Percentiles rank a stretch among this genome's conserved stretches.
Evolutionary conservation across 352 stramenopile genomes (phyloP).

Genomic region (Thalassiosira allenii): DNA sequence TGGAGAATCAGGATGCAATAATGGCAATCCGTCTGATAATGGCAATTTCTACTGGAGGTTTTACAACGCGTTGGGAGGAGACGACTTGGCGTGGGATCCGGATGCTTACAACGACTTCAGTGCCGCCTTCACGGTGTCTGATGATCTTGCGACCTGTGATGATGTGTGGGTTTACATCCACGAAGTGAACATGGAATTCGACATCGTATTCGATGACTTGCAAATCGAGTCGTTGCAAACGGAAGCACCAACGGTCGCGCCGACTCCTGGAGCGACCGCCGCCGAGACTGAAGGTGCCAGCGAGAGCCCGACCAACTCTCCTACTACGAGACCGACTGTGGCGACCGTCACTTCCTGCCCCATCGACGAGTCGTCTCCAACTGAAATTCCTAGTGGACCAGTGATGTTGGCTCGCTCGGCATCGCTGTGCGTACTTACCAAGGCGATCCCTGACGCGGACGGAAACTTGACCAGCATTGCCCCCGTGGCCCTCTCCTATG

Average conservation of each 20-base stretch:
- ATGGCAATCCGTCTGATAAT: too few relatives aligned
- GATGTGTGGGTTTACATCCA: constrained; percentile 51
- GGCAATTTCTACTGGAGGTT: constrained; percentile 53
- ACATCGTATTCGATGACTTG: constrained; percentile 60
- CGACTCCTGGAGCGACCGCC: constrained; percentile 14
- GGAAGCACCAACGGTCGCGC: constrained; percentile 13
- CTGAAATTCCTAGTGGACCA: constrained; percentile 40
- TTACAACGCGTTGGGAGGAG: constrained; percentile 39
- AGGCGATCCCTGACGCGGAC: constrained; percentile 35
- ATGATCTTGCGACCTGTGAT: constrained; percentile 52
- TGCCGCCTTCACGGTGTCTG: constrained; percentile 44
- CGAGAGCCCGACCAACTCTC: constrained; percentile 29
- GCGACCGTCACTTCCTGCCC: constrained; percentile 48
- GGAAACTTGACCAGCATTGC: constrained; percentile 49
- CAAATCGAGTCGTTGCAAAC: constrained; percentile 39
- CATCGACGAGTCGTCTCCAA: constrained; percentile 7
- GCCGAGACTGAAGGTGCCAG: constrained; percentile 2
- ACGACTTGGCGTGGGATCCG: constrained; percentile 35
- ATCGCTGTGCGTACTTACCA: constrained; percentile 64
- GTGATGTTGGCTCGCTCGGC: constrained; percentile 44
- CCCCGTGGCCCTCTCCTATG: constrained; percentile 64
- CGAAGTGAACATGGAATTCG: constrained; percentile 36
- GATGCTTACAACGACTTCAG: constrained; percentile 57
- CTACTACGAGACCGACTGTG: constrained; percentile 55
- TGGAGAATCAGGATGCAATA: too few relatives aligned